A percentile compares a stretch with the other conserved stretches of the same genome.
Conservation (phyloP, 306 rosid genomes). For the Potentilla sterilis region DNA sequence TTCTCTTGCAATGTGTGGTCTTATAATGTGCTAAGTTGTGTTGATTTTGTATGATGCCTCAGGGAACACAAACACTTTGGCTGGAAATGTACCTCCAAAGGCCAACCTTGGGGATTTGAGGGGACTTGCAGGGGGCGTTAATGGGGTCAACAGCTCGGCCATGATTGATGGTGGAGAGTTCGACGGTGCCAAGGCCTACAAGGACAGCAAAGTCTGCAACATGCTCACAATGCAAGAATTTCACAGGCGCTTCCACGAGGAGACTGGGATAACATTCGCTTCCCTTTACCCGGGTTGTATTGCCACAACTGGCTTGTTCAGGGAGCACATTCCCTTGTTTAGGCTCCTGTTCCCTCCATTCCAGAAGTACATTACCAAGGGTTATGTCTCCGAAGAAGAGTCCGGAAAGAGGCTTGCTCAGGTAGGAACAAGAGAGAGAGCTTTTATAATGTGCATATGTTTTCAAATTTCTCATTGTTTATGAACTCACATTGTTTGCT, state of each 20-base stretch:
- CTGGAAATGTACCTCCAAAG: constrained; percentile 99
- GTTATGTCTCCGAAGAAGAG: constrained; percentile 94
- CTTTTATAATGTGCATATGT: not conserved
- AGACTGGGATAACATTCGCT: constrained; percentile 84
- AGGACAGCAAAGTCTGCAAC: constrained; percentile 98
- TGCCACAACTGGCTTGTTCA: constrained; percentile 94
- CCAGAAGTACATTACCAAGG: constrained; percentile 96
- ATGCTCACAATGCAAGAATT: constrained; percentile 98
- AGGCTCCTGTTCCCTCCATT: constrained; percentile 88
- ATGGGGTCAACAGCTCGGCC: constrained; percentile 75
- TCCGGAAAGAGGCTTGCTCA: constrained; percentile 97
- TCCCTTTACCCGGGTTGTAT: constrained; percentile 98
- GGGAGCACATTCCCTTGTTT: constrained; percentile 97
- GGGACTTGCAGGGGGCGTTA: constrained; percentile 86
- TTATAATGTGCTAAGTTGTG: constrained; percentile 14
- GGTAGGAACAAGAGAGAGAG: constrained; percentile 36
- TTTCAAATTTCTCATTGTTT: not conserved
- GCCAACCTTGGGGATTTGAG: constrained; percentile 97
- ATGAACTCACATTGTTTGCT: constrained; percentile 14
- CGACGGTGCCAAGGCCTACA: constrained; percentile 99
- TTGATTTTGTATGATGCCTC: constrained; percentile 29
- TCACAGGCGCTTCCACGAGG: constrained; percentile 81
- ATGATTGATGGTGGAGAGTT: constrained; percentile 95
- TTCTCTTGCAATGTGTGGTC: not conserved
- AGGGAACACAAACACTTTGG: constrained; percentile 96